Evolutionary conservation across 306 rosid genomes (phyloP).

Genomic region (Prunus salicina): DNA sequence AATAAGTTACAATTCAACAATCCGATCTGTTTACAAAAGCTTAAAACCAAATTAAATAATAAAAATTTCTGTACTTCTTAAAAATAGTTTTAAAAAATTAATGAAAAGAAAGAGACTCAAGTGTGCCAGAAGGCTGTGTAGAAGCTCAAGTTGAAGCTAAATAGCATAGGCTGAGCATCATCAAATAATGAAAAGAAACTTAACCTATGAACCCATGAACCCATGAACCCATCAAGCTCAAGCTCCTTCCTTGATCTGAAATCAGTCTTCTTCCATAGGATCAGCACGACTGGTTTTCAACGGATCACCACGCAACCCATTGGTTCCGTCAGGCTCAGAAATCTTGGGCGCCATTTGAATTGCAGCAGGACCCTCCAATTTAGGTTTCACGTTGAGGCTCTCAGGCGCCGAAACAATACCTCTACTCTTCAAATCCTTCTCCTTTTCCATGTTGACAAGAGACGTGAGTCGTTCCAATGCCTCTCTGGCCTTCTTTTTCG

Average conservation of each 20-base stretch:
- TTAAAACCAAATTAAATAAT: too few relatives aligned
- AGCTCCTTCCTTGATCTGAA: background rate
- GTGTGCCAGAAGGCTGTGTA: background rate
- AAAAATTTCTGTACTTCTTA: too few relatives aligned
- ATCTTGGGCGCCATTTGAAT: slow-evolving; percentile 2
- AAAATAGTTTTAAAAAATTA: too few relatives aligned
- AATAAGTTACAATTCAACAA: too few relatives aligned
- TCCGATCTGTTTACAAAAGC: too few relatives aligned
- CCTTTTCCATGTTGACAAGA: slow-evolving; percentile 32
- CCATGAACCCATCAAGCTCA: background rate
- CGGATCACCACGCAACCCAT: background rate
- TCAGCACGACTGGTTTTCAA: background rate
- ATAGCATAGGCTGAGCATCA: background rate
- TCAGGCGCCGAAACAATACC: background rate
- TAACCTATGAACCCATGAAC: background rate
- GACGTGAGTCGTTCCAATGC: slow-evolving; percentile 47
- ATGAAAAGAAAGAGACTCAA: slow-evolving; percentile 1
- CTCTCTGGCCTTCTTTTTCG: slow-evolving; percentile 54
- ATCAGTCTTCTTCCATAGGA: slow-evolving; percentile 1
- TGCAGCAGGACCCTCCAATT: background rate
- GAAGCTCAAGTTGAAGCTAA: background rate
- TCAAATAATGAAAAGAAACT: background rate
- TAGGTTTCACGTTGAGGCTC: background rate
- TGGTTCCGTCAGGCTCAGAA: background rate
- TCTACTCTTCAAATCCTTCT: background rate